phyloP scores from a whole-genome alignment of 495 filamentous ascomycete species.

The Trichocladium uniseriatum region DNA sequence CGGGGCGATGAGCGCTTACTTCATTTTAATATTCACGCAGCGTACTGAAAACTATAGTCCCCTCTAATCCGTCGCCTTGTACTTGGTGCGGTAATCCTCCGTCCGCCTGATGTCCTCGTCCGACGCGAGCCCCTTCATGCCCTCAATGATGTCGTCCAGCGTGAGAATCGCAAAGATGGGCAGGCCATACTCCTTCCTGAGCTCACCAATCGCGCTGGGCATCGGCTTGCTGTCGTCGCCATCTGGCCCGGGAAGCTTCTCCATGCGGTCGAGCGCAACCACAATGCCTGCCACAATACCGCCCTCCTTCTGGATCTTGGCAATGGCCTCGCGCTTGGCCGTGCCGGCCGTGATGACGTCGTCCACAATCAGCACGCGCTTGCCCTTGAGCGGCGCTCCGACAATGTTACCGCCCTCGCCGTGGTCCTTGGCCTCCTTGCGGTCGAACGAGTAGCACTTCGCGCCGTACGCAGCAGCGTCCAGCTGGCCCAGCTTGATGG shows the following conservation, averaged over 20 bases:
- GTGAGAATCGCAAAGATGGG: constrained; percentile 49
- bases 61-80: constrained; percentile 50
- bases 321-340: constrained; percentile 82
- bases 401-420: constrained; percentile 91
- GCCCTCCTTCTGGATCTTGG: constrained; percentile 70
- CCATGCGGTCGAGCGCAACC: constrained; percentile 78
- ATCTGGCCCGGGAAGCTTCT: constrained; percentile 56
- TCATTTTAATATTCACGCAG: neutral
- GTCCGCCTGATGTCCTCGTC: constrained; percentile 59
- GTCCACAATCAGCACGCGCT: constrained; percentile 81
- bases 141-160: constrained; percentile 73
- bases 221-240: constrained; percentile 42
- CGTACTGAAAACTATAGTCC: neutral
- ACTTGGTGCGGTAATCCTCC: constrained; percentile 71
- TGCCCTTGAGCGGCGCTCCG: constrained; percentile 71
- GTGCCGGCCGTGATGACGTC: constrained; percentile 95
- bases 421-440: constrained; percentile 91
- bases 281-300: constrained; percentile 76
- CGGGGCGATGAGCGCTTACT: too few species aligned
- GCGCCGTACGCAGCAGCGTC: constrained; percentile 45
- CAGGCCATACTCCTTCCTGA: constrained; percentile 57
- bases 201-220: constrained; percentile 70
- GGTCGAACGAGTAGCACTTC: constrained; percentile 81
- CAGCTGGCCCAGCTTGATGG: constrained; percentile 57
- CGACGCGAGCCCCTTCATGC: constrained; percentile 40